Evolutionary conservation across 352 stramenopile genomes (phyloP).

Genomic region (Globisporangium rhizosaccharum): DNA sequence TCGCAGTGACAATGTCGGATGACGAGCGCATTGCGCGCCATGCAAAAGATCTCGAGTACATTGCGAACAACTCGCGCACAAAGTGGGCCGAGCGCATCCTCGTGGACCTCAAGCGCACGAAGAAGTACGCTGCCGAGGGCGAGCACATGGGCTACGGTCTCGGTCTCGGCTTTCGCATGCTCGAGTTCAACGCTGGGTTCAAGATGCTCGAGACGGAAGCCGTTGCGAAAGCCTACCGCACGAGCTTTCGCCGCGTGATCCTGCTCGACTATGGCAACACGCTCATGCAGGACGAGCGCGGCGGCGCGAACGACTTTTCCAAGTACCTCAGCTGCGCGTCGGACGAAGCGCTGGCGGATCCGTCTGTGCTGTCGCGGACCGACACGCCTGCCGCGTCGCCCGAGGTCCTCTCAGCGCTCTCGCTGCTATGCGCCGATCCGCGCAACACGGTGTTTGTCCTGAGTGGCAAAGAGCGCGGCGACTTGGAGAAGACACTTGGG

Average conservation of each 20-base stretch:
- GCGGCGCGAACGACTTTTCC: slow-evolving; percentile 59
- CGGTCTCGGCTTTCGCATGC: slow-evolving; percentile 93
- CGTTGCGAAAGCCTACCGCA: slow-evolving; percentile 88
- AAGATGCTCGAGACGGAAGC: slow-evolving; percentile 90
- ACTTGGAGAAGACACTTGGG: slow-evolving; percentile 92
- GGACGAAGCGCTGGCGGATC: slow-evolving; percentile 19
- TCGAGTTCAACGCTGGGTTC: slow-evolving; percentile 96
- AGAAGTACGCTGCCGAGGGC: slow-evolving; percentile 80
- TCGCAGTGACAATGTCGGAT: slow-evolving; percentile 64
- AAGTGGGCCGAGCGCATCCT: slow-evolving; percentile 97
- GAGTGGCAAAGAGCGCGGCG: slow-evolving; percentile 93
- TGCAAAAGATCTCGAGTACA: slow-evolving; percentile 88
- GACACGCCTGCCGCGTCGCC: slow-evolving; percentile 45
- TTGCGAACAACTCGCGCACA: slow-evolving; percentile 92
- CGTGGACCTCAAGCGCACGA: slow-evolving; percentile 95
- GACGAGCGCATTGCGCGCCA: slow-evolving; percentile 70
- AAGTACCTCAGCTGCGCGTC: slow-evolving; percentile 72
- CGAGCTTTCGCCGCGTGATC: slow-evolving; percentile 88
- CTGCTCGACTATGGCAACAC: slow-evolving; percentile 99
- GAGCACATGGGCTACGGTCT: slow-evolving; percentile 93
- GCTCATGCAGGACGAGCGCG: slow-evolving; percentile 87
- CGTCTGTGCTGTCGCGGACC: slow-evolving; percentile 26
- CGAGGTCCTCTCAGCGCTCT: slow-evolving; percentile 86
- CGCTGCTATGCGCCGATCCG: slow-evolving; percentile 90
- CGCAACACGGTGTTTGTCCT: slow-evolving; percentile 99